Evolutionary conservation across 2,329 filamentous ascomycete species (phyloP).

Genomic region (Thermothelomyces thermophilus): DNA sequence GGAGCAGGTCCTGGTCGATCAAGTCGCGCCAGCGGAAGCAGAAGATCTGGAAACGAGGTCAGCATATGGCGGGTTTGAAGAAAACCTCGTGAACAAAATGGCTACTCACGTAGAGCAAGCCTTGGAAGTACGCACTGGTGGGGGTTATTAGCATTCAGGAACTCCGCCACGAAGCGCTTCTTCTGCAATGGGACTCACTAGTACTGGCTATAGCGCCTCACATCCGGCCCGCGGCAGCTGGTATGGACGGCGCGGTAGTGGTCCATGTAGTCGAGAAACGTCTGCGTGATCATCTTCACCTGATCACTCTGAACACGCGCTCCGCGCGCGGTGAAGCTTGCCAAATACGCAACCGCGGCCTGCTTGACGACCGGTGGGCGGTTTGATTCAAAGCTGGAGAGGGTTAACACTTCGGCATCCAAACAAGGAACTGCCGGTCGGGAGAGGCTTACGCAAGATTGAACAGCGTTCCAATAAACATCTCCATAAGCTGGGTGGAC

Average conservation of each 20-base stretch:
- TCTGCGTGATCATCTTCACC: slow-evolving; percentile 74
- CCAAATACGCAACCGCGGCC: slow-evolving; percentile 73
- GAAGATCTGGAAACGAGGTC: slow-evolving; percentile 51
- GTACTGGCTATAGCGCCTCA: slow-evolving; percentile 75
- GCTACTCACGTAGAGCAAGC: slow-evolving; percentile 59
- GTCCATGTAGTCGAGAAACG: slow-evolving; percentile 72
- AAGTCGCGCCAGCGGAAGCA: slow-evolving; percentile 97
- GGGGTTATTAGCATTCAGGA: slow-evolving; percentile 3
- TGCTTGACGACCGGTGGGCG: slow-evolving; percentile 70
- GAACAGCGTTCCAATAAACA: slow-evolving; percentile 73
- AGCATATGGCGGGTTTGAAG: not conserved
- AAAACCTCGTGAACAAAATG: too few relatives aligned
- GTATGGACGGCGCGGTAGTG: slow-evolving; percentile 67
- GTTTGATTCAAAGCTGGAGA: slow-evolving; percentile 50
- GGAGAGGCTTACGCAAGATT: slow-evolving; percentile 48
- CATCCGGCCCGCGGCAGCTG: slow-evolving; percentile 74
- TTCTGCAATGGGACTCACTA: slow-evolving; percentile 42
- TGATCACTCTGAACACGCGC: slow-evolving; percentile 69
- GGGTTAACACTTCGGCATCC: not conserved
- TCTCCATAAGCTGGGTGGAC: slow-evolving; percentile 69
- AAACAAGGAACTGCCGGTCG: too few relatives aligned
- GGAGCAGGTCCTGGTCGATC: slow-evolving; percentile 48
- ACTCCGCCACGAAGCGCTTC: not conserved
- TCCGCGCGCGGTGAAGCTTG: slow-evolving; percentile 88
- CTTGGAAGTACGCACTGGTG: slow-evolving; percentile 64